Base-by-base conservation (phyloP, 148 eudicot species). In the Arbutus unedo region DNA sequence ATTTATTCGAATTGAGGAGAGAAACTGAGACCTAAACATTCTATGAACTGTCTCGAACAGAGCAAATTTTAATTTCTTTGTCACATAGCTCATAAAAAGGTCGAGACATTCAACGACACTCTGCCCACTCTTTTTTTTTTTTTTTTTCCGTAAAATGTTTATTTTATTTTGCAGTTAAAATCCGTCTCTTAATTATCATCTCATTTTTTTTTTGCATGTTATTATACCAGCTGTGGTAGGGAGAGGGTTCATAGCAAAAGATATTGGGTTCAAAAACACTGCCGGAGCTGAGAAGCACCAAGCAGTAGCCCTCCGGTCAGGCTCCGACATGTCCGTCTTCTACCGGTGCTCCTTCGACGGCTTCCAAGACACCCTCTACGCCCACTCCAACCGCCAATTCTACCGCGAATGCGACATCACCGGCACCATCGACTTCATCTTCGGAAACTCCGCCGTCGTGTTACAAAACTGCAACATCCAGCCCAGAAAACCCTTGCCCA, bases 251-350 rank as follows among this genome's bases (percentile, higher is more conserved):
- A 87, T 93, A 21, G 97, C 97, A 4, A 89, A 82, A 67, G 91
- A 89, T 86, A 93, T 93, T 8, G 78, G 82, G 18, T 89, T 93
- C 87, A 60, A 78, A 79, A 93, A 93, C 93, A 91, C 93, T 0
- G 97, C 97, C 7, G 97, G 97, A 8, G 64, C 97, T 0, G 79
- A 5, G 9, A 93, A 91, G 88, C 97, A 93, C 87, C 96, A 93
- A 71, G 96, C 96, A 0, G 96, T 93, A 44, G 96, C 96, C 19
- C 23, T 93, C 53, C 82, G 96, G 13, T 91, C 94, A 0, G 90
- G 87, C 6, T 91, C 93, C 14, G 94, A 93, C 47, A 60, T 16
- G 10, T 91, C 97, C 0, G 89, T 90, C 8, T 87, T 88, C 82
- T 87, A 88, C 83, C 81, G 82, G 1, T 93, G 97, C 86, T 77